phyloP scores from a whole-genome alignment of 1,284 basidiomycete species.

The Quambalaria eucalypti region DNA sequence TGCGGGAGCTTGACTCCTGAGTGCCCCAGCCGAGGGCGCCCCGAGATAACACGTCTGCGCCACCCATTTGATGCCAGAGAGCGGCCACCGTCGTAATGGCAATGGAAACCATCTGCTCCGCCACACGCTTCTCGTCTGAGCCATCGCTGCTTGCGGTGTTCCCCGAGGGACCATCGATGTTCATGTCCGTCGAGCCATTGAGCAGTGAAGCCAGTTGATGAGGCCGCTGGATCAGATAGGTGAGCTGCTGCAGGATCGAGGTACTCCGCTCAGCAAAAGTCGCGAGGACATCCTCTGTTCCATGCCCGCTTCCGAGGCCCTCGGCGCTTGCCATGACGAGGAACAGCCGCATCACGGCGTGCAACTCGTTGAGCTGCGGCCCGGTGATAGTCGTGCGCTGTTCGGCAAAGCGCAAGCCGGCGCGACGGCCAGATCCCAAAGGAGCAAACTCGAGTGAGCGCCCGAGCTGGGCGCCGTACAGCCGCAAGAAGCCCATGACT shows the following conservation, averaged over 20 bases:
- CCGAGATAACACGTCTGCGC: slow-evolving; percentile 60
- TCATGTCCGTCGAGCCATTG: not conserved
- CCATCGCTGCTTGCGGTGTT: not conserved
- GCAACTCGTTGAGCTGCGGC: slow-evolving; percentile 15
- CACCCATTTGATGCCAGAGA: slow-evolving; percentile 62
- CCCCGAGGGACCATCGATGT: no score
- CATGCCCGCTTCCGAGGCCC: not conserved
- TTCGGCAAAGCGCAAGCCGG: not conserved
- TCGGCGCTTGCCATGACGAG: slow-evolving; percentile 38
- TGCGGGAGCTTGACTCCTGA: slow-evolving; percentile 60
- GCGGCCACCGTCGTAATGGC: slow-evolving; percentile 55
- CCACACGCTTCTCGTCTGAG: not conserved
- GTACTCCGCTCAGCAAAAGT: slow-evolving; percentile 62
- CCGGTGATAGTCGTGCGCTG: not conserved
- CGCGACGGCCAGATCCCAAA: slow-evolving; percentile 43
- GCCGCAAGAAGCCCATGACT: slow-evolving; percentile 71
- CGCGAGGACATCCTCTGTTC: slow-evolving; percentile 48
- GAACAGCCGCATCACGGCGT: slow-evolving; percentile 62
- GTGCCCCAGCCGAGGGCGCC: slow-evolving; percentile 64
- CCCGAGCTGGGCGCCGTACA: slow-evolving; percentile 71
- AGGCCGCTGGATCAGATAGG: slow-evolving; percentile 81
- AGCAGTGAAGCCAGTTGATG: slow-evolving; percentile 66
- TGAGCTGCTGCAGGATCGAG: slow-evolving; percentile 71
- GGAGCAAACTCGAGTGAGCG: slow-evolving; percentile 65
- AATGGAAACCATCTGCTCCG: slow-evolving; percentile 36